Evolutionary conservation across 176 grass and related monocot genomes (phyloP).

Genomic region (Thinopyrum elongatum): DNA sequence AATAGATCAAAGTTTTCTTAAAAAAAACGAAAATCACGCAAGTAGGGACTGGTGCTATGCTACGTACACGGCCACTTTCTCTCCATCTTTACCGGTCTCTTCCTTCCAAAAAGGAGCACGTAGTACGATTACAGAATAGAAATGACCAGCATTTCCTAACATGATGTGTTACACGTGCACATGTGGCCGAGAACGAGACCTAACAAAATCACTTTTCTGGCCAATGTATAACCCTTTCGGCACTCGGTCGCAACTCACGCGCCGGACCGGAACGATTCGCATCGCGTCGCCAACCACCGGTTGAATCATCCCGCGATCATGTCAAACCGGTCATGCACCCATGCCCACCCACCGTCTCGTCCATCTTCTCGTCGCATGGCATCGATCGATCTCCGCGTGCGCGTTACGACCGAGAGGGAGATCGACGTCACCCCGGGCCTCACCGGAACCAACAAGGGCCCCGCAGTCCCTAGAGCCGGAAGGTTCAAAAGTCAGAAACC

Average conservation of each 20-base stretch:
- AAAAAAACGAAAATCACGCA: too few relatives aligned
- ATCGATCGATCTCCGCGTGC: not conserved
- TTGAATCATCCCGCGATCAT: not conserved
- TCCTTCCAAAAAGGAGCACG: not conserved
- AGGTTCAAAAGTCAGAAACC: not conserved
- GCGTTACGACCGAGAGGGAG: conserved; percentile 10
- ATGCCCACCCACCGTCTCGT: not conserved
- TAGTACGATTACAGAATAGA: too few relatives aligned
- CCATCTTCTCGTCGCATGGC: not conserved
- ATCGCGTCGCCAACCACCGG: not conserved
- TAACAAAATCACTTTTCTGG: not conserved
- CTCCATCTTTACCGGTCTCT: too few relatives aligned
- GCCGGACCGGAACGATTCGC: not conserved
- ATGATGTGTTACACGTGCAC: not conserved
- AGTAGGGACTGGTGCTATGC: too few relatives aligned
- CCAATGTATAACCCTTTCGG: not conserved
- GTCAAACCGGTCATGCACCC: conserved; percentile 11
- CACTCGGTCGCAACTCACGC: not conserved
- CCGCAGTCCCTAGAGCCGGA: not conserved
- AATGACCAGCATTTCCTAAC: not conserved
- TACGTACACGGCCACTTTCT: not conserved
- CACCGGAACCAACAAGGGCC: not conserved
- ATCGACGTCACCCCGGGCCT: not conserved
- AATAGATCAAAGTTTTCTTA: too few relatives aligned
- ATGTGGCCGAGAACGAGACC: not conserved